A percentile compares a stretch with the other conserved stretches of the same genome.
phyloP scores from a whole-genome alignment of 495 filamentous ascomycete genomes.

The Jackrogersella multiformis region DNA sequence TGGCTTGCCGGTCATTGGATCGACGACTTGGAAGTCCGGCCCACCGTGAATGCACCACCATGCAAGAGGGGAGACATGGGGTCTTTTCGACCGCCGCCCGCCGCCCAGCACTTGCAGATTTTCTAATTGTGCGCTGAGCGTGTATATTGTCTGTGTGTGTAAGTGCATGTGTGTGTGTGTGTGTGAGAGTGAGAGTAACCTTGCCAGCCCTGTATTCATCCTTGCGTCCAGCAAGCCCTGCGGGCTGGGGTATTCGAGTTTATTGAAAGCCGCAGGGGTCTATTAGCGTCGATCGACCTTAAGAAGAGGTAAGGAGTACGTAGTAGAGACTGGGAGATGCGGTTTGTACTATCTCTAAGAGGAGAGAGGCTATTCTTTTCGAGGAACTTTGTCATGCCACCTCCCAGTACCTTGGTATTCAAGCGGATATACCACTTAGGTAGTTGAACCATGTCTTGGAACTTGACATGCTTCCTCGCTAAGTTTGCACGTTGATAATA shows the following conservation, averaged over 20 bases:
- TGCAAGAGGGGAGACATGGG: slow-evolving; percentile 24
- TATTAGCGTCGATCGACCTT: slow-evolving; percentile 41
- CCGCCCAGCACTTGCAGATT: slow-evolving; percentile 44
- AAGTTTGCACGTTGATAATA: slow-evolving; percentile 40
- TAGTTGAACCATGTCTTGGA: slow-evolving; percentile 29
- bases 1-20: slow-evolving; percentile 34
- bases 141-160: too few species aligned
- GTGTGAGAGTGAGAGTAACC: slow-evolving; percentile 24
- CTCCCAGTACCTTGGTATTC: slow-evolving; percentile 12
- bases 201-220: slow-evolving; percentile 46
- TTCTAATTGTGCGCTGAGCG: slow-evolving; percentile 33
- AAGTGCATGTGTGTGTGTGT: neutral
- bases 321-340: slow-evolving; percentile 16
- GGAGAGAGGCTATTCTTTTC: slow-evolving; percentile 31
- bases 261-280: slow-evolving; percentile 45
- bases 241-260: slow-evolving; percentile 31
- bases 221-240: slow-evolving; percentile 41
- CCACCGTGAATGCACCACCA: slow-evolving; percentile 38
- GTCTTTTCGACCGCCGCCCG: slow-evolving; percentile 36
- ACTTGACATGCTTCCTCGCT: slow-evolving; percentile 18
- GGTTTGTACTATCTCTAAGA: slow-evolving; percentile 29
- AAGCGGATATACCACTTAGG: too few species aligned
- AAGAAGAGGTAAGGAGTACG: slow-evolving; percentile 24
- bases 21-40: slow-evolving; percentile 34
- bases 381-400: slow-evolving; percentile 34